Conservation (phyloP, 768 basidiomycete genomes). For the Pisolithus marmoratus region DNA sequence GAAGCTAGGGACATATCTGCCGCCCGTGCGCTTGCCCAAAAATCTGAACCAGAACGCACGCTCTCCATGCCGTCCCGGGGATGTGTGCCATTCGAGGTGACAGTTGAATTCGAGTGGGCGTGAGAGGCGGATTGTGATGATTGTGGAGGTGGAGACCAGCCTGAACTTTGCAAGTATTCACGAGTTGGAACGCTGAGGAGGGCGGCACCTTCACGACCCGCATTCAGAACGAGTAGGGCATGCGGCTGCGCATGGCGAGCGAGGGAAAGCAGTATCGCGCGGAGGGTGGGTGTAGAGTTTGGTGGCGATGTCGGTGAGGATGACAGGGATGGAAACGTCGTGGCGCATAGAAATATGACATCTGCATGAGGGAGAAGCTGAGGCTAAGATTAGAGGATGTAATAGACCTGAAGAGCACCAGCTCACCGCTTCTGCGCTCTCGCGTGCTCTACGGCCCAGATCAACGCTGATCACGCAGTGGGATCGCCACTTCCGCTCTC, state of each 20-base stretch:
- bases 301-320: slow-evolving; percentile 29
- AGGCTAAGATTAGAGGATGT: not conserved
- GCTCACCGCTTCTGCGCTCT: slow-evolving; percentile 76
- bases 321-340: slow-evolving; percentile 19
- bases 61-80: slow-evolving; percentile 32
- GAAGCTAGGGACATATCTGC: slow-evolving; percentile 15
- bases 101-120: slow-evolving; percentile 14
- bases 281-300: slow-evolving; percentile 54
- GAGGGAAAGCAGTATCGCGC: slow-evolving; percentile 72
- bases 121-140: slow-evolving; percentile 1
- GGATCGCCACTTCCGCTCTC: slow-evolving; percentile 78
- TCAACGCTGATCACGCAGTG: slow-evolving; percentile 81
- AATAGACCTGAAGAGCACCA: not conserved
- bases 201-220: slow-evolving; percentile 76
- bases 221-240: slow-evolving; percentile 75
- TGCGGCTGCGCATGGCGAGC: slow-evolving; percentile 63
- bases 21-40: slow-evolving; percentile 50
- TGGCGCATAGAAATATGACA: slow-evolving; percentile 59
- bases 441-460: slow-evolving; percentile 64
- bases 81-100: slow-evolving; percentile 13
- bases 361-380: slow-evolving; percentile 81
- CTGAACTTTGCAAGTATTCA: slow-evolving; percentile 83
- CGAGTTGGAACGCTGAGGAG: slow-evolving; percentile 75
- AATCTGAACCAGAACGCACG: slow-evolving; percentile 67
- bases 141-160: slow-evolving; percentile 44